Base-by-base conservation (phyloP, 2,329 filamentous ascomycete genomes). In the Beauveria bassiana region DNA sequence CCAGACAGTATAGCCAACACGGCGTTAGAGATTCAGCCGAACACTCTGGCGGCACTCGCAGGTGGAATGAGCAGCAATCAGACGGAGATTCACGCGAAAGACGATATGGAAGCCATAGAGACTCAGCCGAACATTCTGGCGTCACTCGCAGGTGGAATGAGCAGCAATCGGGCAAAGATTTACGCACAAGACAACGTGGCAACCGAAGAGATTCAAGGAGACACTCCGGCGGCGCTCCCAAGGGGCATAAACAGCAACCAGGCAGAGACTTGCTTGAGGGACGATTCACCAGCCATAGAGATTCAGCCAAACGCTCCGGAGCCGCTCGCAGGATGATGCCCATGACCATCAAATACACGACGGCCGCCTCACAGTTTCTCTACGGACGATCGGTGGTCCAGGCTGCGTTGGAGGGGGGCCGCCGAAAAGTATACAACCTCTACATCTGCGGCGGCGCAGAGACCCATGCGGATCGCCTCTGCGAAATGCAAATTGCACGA, bases 301-400 rank as follows among this genome's bases (percentile, higher is more conserved):
- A 49, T 9, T 31, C 50, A 7, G 3, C 18, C 14, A 10, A 45
- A 18, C 26, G 26, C 34, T 50, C 49, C 10, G 20, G 20, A 24
- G 43, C 49, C 7, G 49, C 47, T 16, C 34, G 57, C 34, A 69
- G 66, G 38, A 70, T 74, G 70, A 74, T 74, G 70, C 66, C 72
- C 10, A 71, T 75, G 68, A 74, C 69, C 1, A 65, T 77, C 63
- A 73, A 74, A 53, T 85, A 93, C 70, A 91, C 90, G 0, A 96
- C 91, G 0, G 89, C 93, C 0, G 90, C 91, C 5, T 96, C 93
- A 0, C 89, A 96, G 64, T 98, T 97, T 68, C 79, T 99, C 2
- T 98, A 96, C 70, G 95, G 95, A 6, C 84, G 83, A 50, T 90
- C 89, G 2, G 86, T 90, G 1, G 91, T 98, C 24, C 81, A 89